Base-by-base conservation (phyloP, 768 basidiomycete genomes). In the Clitopilus hobsonii region DNA sequence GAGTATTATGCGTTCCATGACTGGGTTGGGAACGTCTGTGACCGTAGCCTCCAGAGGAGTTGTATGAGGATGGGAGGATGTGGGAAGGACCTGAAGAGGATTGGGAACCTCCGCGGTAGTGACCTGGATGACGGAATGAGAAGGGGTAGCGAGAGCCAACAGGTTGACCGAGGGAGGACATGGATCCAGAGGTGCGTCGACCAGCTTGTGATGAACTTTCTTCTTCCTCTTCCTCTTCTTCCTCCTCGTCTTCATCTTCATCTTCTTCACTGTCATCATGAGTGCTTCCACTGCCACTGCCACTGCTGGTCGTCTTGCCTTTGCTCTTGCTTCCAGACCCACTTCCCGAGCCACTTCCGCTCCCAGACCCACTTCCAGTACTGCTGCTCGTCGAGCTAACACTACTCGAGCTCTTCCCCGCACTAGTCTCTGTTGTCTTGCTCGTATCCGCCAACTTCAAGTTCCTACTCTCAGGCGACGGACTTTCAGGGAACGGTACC, bases 151-250 rank as follows among this genome's bases (percentile, higher is more conserved):
- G 79, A 22, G 88, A 84, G 28, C 72, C 68, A 52, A 93, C 76
- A 1, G 89, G 91, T 22, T 88, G 85, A 2, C 91, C 91, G 5
- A 94, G 79, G 57, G 87, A 89, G 2, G 91, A 93, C 85, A 94
- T 84, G 6, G 91, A 93, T 18, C 84, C 88, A 0, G 89, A 90
- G 4, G 82, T 86, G 16, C 85, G 78, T 38, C 82, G 27, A n/a
- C 27, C 26, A 18, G 49, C 83, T 3, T 84, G 80, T 0, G 85
- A 85, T 3, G 73, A 79, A 0, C 72, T 79, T 30, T 80, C 81
- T 11, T 75, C 79, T 1, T 67, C 74, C 1, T 71, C 76, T 0
- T 74, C 74, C 0, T 74, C 78, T 0, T 70, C 74, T 5, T 75
- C 75, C 0, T 67, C 70, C 3, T 65, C 67, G 1, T 67, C 68